A percentile compares a stretch with the other conserved stretches of the same genome.
Conservation (phyloP, 2,329 filamentous ascomycete species). For the Apiospora hydei region DNA sequence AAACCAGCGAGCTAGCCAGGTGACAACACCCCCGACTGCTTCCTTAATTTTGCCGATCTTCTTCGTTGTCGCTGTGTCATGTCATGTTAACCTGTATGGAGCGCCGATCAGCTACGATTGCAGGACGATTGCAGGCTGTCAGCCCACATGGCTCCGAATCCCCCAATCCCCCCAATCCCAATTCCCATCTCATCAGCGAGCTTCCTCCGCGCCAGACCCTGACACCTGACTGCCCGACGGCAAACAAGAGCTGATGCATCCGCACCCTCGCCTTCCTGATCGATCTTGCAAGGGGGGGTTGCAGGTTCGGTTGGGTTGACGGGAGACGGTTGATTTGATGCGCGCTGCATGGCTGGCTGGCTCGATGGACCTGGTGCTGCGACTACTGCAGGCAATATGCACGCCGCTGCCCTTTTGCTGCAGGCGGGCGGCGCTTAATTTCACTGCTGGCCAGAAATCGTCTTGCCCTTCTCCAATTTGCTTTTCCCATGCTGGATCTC, state of each 20-base stretch:
- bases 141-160: not conserved
- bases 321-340: not conserved
- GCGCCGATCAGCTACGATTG: conserved; percentile 9
- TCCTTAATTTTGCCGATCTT: not conserved
- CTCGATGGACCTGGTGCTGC: not conserved
- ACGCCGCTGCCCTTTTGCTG: conserved; percentile 18
- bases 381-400: conserved; percentile 21
- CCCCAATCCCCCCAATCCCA: not conserved
- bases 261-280: conserved; percentile 10
- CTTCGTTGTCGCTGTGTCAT: not conserved
- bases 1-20: not conserved
- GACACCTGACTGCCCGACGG: too few species aligned
- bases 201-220: not conserved
- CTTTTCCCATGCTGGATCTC: not conserved
- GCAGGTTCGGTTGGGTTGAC: not conserved
- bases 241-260: not conserved
- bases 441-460: conserved; percentile 7
- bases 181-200: not conserved
- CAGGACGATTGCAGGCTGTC: not conserved
- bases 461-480: conserved; percentile 1
- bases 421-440: conserved; percentile 21
- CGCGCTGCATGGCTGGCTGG: not conserved
- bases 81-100: not conserved
- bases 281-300: conserved; percentile 1
- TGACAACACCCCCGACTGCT: not conserved